Evolutionary conservation across 768 basidiomycete genomes (phyloP), one percentile per base, ranked within the genome.

Genomic region (Boletus bicolor): DNA sequence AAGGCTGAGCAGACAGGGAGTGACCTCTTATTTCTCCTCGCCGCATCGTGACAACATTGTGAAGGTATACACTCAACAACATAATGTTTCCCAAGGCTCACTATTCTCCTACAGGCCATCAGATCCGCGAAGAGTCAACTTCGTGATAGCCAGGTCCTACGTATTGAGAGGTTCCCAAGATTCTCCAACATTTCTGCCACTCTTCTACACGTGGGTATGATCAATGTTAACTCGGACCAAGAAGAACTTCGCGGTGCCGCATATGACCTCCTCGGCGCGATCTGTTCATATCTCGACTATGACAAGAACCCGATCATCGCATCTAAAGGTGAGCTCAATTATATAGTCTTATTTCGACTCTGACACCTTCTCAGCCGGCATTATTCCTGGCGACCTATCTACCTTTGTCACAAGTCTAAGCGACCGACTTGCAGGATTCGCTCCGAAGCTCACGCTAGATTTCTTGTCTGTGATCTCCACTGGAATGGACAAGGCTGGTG

Each of bases 171-270:
- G 9, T 85, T 87, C 59, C 83, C 88, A 7, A 79, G 89, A 51
- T 86, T 91, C 56, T 89, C 86, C 3, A 94, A 93, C 63, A 86
- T 93, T 19, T 87, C 91, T 7, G 89, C 92, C 0, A 88, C 90
- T 0, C 72, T 97, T 44, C 75, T 96, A n/a, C 93, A 94, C 62
- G 81, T 93, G 32, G 90, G 91, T 19, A 79, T 97, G 71, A 77
- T 92, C 15, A 91, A 87, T 58, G 77, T 93, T 28, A 85, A 86
- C 57, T 76, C 82, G 15, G 78, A 82, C 24, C 88, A 92, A 53
- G 87, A 91, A 58, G 83, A 84, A 53, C 79, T 95, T n/a, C 82
- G 92, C 5, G 76, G 79, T 35, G 87, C 89, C 7, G 89, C 89
- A 1, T 90, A 90, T 64, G 84, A 91, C 61, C 80, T 97, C 11